These are phyloP conservation scores for Trichomonas gallinae DNA, from an alignment of 208 protist genomes.

Conservation along the genomic window DNA sequence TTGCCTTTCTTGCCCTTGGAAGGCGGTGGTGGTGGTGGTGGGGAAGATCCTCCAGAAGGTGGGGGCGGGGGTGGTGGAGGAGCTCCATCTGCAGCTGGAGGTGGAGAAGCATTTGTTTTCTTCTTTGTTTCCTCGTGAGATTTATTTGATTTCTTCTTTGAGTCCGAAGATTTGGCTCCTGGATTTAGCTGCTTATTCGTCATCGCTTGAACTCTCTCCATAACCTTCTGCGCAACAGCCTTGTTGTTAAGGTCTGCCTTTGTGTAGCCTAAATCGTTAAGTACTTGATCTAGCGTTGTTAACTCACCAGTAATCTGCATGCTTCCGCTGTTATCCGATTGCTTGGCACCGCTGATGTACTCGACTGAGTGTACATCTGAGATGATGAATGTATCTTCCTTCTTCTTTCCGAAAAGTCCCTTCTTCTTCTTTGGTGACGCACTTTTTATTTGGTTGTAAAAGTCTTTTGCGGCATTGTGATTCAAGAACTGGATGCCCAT, in stretches of 20 bases:
- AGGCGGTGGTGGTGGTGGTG: neutral
- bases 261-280: neutral
- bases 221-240: neutral
- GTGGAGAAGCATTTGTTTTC: neutral
- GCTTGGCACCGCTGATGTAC: neutral
- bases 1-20: neutral
- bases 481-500: neutral
- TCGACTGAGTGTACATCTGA: neutral
- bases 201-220: neutral
- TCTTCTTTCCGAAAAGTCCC: too few relatives aligned
- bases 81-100: too few relatives aligned
- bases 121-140: neutral
- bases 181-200: neutral
- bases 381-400: neutral
- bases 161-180: too few relatives aligned
- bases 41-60: neutral
- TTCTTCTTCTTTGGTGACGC: neutral
- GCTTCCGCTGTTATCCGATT: neutral
- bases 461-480: neutral
- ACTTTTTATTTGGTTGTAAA: neutral
- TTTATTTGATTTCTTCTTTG: neutral
- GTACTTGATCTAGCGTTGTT: neutral
- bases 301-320: neutral
- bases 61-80: neutral
- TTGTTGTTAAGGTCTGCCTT: neutral